phyloP scores from a whole-genome alignment of 306 rosid species.

The Prunus fruticosa region DNA sequence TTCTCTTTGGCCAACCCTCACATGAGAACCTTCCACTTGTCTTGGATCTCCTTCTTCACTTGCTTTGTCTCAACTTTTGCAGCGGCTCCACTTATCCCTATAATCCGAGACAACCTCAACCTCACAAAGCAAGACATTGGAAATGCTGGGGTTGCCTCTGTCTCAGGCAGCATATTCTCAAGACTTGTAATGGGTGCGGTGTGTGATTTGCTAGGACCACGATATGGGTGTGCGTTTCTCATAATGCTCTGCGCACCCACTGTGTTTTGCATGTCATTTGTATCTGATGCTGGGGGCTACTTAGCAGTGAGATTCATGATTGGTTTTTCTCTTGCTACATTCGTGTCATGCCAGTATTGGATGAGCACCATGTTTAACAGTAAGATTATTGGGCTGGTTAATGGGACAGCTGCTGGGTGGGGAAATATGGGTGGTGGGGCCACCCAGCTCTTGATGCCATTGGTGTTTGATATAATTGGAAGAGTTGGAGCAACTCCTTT shows the following conservation, averaged over 20 bases:
- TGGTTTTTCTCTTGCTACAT: slow-evolving; percentile 83
- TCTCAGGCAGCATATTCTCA: slow-evolving; percentile 78
- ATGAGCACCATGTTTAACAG: slow-evolving; percentile 91
- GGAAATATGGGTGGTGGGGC: slow-evolving; percentile 98
- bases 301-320: slow-evolving; percentile 74
- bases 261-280: slow-evolving; percentile 79
- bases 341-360: slow-evolving; percentile 94
- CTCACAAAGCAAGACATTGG: slow-evolving; percentile 78
- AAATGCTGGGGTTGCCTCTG: slow-evolving; percentile 88
- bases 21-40: slow-evolving; percentile 95
- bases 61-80: slow-evolving; percentile 91
- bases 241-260: slow-evolving; percentile 69
- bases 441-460: slow-evolving; percentile 85
- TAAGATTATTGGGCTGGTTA: slow-evolving; percentile 75
- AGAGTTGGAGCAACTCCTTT: slow-evolving; percentile 57
- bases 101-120: slow-evolving; percentile 76
- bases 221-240: slow-evolving; percentile 77
- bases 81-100: slow-evolving; percentile 72
- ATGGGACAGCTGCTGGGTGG: slow-evolving; percentile 96
- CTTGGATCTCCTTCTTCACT: slow-evolving; percentile 90
- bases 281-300: slow-evolving; percentile 56
- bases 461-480: slow-evolving; percentile 52
- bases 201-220: slow-evolving; percentile 74
- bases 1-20: slow-evolving; percentile 82
- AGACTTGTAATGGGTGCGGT: slow-evolving; percentile 82